These are phyloP conservation scores for Elaeagnus macrophylla DNA, from an alignment of 306 rosid genomes.

Conservation along the genomic window DNA sequence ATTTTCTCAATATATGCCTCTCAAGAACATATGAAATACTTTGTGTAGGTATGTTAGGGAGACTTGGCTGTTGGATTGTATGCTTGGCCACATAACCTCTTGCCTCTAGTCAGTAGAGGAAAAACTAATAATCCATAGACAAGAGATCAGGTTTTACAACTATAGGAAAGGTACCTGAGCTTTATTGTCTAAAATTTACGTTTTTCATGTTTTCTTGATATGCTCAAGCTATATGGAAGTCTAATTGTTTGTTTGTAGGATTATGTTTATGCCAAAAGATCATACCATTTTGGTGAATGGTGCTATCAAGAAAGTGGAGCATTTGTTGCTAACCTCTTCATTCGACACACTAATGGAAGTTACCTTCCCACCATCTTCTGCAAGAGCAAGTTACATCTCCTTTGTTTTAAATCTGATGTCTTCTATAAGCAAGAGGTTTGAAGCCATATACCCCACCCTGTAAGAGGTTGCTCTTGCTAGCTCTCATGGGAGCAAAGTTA, in stretches of 20 bases:
- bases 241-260: conserved; percentile 38
- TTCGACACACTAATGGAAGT: conserved; percentile 59
- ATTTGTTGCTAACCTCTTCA: conserved; percentile 69
- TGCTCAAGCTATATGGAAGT: conserved; percentile 1
- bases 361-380: conserved; percentile 63
- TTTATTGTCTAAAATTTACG: background rate
- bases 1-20: conserved; percentile 10
- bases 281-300: conserved; percentile 65
- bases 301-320: conserved; percentile 88
- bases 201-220: background rate
- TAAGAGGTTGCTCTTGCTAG: conserved; percentile 86
- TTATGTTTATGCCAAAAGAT: conserved; percentile 78
- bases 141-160: conserved; percentile 83
- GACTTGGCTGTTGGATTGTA: conserved; percentile 76
- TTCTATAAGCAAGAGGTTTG: conserved; percentile 85
- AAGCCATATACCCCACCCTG: conserved; percentile 66
- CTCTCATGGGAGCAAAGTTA: conserved; percentile 77
- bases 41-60: conserved; percentile 55
- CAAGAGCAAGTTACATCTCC: conserved; percentile 49
- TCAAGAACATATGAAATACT: conserved; percentile 14
- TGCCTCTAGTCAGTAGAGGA: conserved; percentile 58
- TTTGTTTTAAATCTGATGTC: conserved; percentile 13
- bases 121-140: conserved; percentile 72
- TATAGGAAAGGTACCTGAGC: conserved; percentile 61
- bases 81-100: conserved; percentile 75